Base-by-base conservation (phyloP, 192 early-diverging fungal species). In the Podila clonocystis region DNA sequence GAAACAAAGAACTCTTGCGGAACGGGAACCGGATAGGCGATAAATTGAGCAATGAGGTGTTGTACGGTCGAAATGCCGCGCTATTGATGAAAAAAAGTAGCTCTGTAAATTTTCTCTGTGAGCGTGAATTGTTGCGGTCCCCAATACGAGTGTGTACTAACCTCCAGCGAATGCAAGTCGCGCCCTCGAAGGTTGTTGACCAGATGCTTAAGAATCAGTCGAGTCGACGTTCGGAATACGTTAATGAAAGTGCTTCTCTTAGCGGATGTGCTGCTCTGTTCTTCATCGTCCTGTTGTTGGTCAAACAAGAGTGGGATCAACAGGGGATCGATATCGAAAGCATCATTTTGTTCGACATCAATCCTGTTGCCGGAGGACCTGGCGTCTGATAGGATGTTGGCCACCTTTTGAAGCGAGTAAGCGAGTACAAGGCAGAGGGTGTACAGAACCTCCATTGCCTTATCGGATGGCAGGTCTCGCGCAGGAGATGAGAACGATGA, bases 311-410 rank as follows among this genome's bases (percentile, higher is more conserved):
- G 50, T 9, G 77, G 77, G 45, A 80, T 80, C 41, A 80, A 45
- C 22, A 80, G 22, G 2, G 77, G 71, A 48, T 80, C 77, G 33
- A 80, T 68, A 55, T 80, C 77, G 65, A 80, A 80, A 41, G 72
- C 52, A 15, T 80, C 70, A 6, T 50, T 64, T 9, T 67, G 62
- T 17, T 61, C 64, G 13, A 30, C 62, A 13, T 9, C 34, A 36
- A 7, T 36, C 34, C 34, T 8, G 9, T 34, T 28, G 17, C 48
- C 63, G 9, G 52, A 20, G 5, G 58, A 57, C 1, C n/a, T 61
- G 26, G 8, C 13, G 1, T 41, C n/a, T 7, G 59, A 29, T 8
- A 79, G n/a, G 15, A 71, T 57, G 33, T 68, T 80, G 34, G 71
- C 70, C 15, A 67, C 57, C 11, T 55, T 50, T 48, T 80, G 77